Conservation (phyloP, 208 protist species). For the Strigomonas oncopelti region DNA sequence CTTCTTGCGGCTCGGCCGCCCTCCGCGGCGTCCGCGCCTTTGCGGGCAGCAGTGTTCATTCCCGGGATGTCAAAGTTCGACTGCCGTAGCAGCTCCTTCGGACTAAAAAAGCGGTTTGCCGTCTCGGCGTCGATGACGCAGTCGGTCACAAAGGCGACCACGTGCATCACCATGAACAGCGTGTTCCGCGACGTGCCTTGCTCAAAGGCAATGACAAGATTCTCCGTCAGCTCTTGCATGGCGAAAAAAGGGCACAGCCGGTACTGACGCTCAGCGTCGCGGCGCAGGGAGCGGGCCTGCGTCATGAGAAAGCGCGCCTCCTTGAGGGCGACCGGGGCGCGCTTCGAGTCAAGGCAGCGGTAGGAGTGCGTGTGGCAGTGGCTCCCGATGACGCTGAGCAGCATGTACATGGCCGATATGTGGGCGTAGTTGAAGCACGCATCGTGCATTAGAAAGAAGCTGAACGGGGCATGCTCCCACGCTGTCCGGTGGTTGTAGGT, state of each 20-base stretch:
- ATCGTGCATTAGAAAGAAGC: conserved; percentile 84
- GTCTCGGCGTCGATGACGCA: conserved; percentile 67
- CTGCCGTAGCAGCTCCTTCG: conserved; percentile 55
- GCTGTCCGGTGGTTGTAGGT: conserved; percentile 70
- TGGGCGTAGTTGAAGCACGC: conserved; percentile 79
- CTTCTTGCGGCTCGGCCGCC: too few species aligned
- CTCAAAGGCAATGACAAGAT: conserved; percentile 77
- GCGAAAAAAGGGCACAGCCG: conserved; percentile 58
- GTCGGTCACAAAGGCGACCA: conserved; percentile 73
- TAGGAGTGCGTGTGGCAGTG: conserved; percentile 48
- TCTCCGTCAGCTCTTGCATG: conserved; percentile 72
- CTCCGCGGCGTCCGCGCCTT: too few species aligned
- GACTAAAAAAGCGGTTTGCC: conserved; percentile 62
- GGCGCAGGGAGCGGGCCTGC: conserved; percentile 10
- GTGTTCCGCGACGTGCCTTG: conserved; percentile 55
- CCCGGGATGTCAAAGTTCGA: conserved; percentile 38
- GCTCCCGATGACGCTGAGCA: conserved; percentile 54
- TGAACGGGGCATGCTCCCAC: conserved; percentile 67
- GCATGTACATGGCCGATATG: conserved; percentile 66
- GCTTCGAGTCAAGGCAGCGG: conserved; percentile 36
- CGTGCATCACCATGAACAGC: conserved; percentile 59
- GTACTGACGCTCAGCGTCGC: conserved; percentile 22
- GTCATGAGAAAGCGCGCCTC: conserved; percentile 21
- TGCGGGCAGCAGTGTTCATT: conserved; percentile 15
- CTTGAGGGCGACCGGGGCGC: conserved; percentile 22